phyloP scores from a whole-genome alignment of 345 rosid genomes.

The Euclidium syriacum region DNA sequence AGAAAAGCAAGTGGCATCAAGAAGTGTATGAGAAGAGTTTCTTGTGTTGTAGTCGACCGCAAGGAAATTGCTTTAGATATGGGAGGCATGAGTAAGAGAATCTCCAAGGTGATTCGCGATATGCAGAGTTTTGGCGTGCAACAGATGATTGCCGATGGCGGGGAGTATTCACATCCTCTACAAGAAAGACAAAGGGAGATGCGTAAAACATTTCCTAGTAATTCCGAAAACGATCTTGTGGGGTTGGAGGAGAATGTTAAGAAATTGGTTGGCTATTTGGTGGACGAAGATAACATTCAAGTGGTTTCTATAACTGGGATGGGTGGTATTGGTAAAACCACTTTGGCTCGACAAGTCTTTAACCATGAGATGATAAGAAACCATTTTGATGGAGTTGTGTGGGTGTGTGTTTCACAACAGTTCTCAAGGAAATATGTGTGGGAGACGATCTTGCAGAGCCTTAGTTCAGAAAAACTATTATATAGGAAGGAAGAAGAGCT shows the following conservation, averaged over 20 bases:
- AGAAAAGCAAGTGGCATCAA: neutral
- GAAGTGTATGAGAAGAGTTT: neutral
- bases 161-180: neutral
- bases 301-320: slow-evolving; percentile 38
- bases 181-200: neutral
- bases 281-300: neutral
- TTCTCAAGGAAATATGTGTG: slow-evolving; percentile 18
- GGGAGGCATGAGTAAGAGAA: neutral
- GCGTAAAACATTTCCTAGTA: neutral
- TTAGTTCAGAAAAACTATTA: no score
- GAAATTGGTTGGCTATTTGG: slow-evolving; percentile 11
- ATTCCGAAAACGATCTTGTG: slow-evolving; percentile 26
- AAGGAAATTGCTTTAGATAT: neutral
- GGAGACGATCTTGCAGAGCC: slow-evolving; percentile 25
- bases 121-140: neutral
- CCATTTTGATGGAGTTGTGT: slow-evolving; percentile 24
- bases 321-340: slow-evolving; percentile 48
- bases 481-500: no score
- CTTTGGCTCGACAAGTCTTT: slow-evolving; percentile 31
- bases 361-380: slow-evolving; percentile 6
- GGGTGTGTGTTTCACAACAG: slow-evolving; percentile 38
- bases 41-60: neutral
- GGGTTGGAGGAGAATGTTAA: slow-evolving; percentile 30
- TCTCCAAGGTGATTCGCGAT: neutral
- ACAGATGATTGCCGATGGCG: neutral